Percentiles rank a stretch among this genome's conserved stretches.
Evolutionary conservation across 805 yeast genomes (phyloP).

Genomic region (Candida vartiovaarae): DNA sequence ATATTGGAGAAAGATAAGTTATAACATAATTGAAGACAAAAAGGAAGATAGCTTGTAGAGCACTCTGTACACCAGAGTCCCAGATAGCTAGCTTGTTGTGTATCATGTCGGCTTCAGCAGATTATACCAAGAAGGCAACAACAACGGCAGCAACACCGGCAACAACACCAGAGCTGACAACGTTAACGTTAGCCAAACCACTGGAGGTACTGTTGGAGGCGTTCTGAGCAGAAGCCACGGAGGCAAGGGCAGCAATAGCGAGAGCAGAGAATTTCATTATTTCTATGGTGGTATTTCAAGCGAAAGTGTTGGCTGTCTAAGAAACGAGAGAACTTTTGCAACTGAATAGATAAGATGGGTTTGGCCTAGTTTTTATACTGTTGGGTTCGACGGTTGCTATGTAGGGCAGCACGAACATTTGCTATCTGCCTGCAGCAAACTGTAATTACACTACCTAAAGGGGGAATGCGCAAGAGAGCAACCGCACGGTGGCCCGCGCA

Average conservation of each 20-base stretch:
- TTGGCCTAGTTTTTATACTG: neutral
- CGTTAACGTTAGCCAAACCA: slow-evolving; percentile 14
- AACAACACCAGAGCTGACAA: slow-evolving; percentile 11
- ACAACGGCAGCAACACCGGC: slow-evolving; percentile 18
- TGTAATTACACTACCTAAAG: too few relatives aligned
- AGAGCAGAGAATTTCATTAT: neutral
- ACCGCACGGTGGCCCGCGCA: too few relatives aligned
- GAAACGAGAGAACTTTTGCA: neutral
- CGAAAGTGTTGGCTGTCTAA: too few relatives aligned
- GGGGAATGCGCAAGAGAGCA: too few relatives aligned
- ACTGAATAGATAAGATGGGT: neutral
- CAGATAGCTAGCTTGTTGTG: too few relatives aligned
- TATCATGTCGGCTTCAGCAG: too few relatives aligned
- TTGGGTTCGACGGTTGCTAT: neutral
- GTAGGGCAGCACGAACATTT: too few relatives aligned
- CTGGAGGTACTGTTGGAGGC: slow-evolving; percentile 4
- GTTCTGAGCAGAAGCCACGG: neutral
- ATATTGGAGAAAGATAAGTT: too few relatives aligned
- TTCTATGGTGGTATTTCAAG: neutral
- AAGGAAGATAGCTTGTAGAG: too few relatives aligned
- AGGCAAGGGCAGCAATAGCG: slow-evolving; percentile 1
- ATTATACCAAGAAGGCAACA: slow-evolving; percentile 17
- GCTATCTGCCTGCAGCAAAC: too few relatives aligned
- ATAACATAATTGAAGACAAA: too few relatives aligned
- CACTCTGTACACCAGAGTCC: too few relatives aligned